Evolutionary conservation across 129 eudicot genomes (phyloP), one percentile per base, ranked within the genome.

Genomic region (Dittrichia graveolens): DNA sequence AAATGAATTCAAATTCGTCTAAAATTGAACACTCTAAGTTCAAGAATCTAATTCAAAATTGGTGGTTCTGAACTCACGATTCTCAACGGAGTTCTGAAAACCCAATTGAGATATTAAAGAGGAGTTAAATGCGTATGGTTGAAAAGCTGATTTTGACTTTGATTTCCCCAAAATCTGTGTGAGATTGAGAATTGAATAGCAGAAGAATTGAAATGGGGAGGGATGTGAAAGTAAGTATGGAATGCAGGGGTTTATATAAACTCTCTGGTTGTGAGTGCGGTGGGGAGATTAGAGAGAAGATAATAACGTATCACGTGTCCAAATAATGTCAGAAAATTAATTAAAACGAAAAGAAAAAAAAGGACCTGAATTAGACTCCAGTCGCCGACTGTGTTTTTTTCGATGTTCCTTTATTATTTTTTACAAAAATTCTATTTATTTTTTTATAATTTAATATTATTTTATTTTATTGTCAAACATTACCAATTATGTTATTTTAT

Each of bases 241-340:
- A 14, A 5, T 57, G 48, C 35, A 11, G 7, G 80, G 80, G 80
- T 76, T 76, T 76, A 67, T 76, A 76, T 76, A 76, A 67, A 57
- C 61, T 53, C 49, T 65, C 12, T 75, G 73, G 65, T 55, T 10
- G 58, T 75, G 67, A 35, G 80, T 58, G 45, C 39, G 73, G 71
- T 52, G 72, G 61, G 42, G 16, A 44, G 10, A 46, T 24, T 24
- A n/a, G 37, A 46, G 43, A 68, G 9, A 6, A 53, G 41, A 37
- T 15, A 70, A 0, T 0, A 24, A 24, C 31, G 31, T 2, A 24
- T 56, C 80, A 75, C 80, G 74, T 75, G 80, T 44, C 58, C 19
- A 66, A 55, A 75, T 56, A 8, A 54, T 52, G 42, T 38, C 19
- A 9, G 48, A 7, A 8, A 9, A 18, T 4, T 14, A 65, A 12